These are phyloP conservation scores for Mucuna pruriens DNA, from an alignment of 306 rosid genomes.

Conservation along the genomic window DNA sequence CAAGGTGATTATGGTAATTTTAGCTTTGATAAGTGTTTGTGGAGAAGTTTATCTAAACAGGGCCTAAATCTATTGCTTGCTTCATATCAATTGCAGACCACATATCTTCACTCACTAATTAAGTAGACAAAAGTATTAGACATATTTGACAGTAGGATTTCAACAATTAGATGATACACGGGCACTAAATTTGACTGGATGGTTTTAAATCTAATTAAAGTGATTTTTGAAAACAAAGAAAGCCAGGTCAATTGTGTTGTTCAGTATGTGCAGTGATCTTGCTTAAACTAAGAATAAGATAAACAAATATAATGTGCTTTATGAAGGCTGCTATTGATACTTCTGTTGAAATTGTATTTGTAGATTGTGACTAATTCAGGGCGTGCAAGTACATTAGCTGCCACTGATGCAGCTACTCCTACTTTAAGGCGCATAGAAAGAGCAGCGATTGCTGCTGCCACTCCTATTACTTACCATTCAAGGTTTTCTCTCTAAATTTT, in stretches of 20 bases:
- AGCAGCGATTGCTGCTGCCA: constrained; percentile 99
- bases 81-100: too few relatives aligned
- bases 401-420: constrained; percentile 98
- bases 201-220: neutral
- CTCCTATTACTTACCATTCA: constrained; percentile 95
- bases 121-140: too few relatives aligned
- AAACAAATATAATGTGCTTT: neutral
- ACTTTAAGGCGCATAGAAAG: constrained; percentile 99
- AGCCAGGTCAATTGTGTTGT: constrained; percentile 9
- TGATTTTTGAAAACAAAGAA: neutral
- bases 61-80: too few relatives aligned
- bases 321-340: constrained; percentile 2
- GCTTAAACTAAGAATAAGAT: neutral
- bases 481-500: constrained; percentile 54
- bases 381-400: constrained; percentile 95
- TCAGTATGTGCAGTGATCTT: constrained; percentile 5
- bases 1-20: too few relatives aligned
- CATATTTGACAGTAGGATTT: too few relatives aligned
- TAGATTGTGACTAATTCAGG: constrained; percentile 98
- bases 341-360: constrained; percentile 27
- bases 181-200: neutral
- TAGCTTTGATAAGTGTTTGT: too few relatives aligned
- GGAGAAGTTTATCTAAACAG: too few relatives aligned
- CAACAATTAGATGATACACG: too few relatives aligned
- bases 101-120: too few relatives aligned